Percentiles rank a stretch among this genome's conserved stretches.
phyloP scores from a whole-genome alignment of 106 monocot species.

The Platanthera guangdongensis region DNA sequence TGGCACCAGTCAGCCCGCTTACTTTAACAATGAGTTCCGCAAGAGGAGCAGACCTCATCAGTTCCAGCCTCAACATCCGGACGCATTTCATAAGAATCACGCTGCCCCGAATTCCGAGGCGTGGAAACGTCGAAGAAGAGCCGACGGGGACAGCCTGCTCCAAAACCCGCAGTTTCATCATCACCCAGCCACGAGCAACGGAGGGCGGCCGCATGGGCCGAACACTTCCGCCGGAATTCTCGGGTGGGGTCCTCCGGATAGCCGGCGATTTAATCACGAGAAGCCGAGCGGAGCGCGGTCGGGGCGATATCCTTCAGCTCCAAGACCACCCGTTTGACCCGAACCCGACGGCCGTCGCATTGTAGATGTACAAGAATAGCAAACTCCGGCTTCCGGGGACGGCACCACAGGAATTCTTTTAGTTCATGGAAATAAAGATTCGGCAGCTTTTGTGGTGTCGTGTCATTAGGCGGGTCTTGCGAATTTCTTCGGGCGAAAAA shows the following conservation, averaged over 20 bases:
- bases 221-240: slow-evolving; percentile 78
- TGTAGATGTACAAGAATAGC: background rate
- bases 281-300: slow-evolving; percentile 41
- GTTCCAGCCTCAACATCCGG: slow-evolving; percentile 23
- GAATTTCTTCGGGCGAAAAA: background rate
- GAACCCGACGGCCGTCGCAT: slow-evolving; percentile 9
- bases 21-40: slow-evolving; percentile 23
- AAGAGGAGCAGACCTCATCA: slow-evolving; percentile 38
- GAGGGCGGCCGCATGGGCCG: slow-evolving; percentile 32
- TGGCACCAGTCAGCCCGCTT: slow-evolving; percentile 17
- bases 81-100: slow-evolving; percentile 35
- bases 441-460: background rate
- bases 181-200: slow-evolving; percentile 29
- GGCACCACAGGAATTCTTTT: slow-evolving; percentile 1
- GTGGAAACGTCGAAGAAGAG: slow-evolving; percentile 92
- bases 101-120: slow-evolving; percentile 50
- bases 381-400: background rate
- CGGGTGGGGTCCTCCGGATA: slow-evolving; percentile 64
- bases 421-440: background rate
- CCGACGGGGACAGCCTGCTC: slow-evolving; percentile 24
- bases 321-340: slow-evolving; percentile 29
- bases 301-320: slow-evolving; percentile 32
- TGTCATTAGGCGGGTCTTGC: background rate
- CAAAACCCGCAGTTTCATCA: slow-evolving; percentile 21
- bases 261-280: slow-evolving; percentile 49